Conservation (phyloP, 306 rosid species). For the Ochetophila trinervis region DNA sequence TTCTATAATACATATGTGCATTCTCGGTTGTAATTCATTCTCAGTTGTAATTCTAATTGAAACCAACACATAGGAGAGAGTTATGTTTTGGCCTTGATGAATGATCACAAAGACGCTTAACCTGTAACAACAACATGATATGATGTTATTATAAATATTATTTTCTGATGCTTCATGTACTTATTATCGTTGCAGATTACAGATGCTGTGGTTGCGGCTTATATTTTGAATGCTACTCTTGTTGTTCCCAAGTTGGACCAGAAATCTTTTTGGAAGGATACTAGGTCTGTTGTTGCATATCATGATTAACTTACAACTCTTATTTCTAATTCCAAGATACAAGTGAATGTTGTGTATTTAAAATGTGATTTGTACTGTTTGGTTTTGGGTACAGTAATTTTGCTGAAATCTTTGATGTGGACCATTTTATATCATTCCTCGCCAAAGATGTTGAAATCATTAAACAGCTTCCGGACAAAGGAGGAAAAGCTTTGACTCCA, state of each 20-base stretch:
- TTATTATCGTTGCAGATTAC: constrained; percentile 59
- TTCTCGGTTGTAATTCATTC: too few species aligned
- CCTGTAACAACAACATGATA: too few species aligned
- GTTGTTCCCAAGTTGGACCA: constrained; percentile 90
- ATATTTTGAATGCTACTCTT: constrained; percentile 82
- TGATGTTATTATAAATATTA: too few species aligned
- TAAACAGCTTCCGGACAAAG: constrained; percentile 55
- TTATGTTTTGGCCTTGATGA: too few species aligned
- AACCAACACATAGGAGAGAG: too few species aligned
- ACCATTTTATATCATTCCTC: constrained; percentile 71
- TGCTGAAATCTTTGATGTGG: constrained; percentile 69
- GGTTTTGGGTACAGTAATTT: constrained; percentile 63
- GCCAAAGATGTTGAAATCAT: constrained; percentile 61
- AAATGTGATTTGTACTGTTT: constrained; percentile 8
- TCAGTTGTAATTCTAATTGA: too few species aligned
- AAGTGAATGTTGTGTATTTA: constrained; percentile 9
- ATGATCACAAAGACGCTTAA: too few species aligned
- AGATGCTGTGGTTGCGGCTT: constrained; percentile 93
- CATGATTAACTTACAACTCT: constrained; percentile 1
- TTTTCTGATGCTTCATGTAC: constrained; percentile 8
- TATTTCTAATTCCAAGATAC: constrained; percentile 1
- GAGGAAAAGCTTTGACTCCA: constrained; percentile 39
- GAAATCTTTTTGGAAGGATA: constrained; percentile 84
- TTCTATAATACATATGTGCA: too few species aligned
- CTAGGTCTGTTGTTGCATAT: constrained; percentile 44